Conservation (phyloP, 2,329 filamentous ascomycete genomes). For the Ophiostoma triangulosporum region DNA sequence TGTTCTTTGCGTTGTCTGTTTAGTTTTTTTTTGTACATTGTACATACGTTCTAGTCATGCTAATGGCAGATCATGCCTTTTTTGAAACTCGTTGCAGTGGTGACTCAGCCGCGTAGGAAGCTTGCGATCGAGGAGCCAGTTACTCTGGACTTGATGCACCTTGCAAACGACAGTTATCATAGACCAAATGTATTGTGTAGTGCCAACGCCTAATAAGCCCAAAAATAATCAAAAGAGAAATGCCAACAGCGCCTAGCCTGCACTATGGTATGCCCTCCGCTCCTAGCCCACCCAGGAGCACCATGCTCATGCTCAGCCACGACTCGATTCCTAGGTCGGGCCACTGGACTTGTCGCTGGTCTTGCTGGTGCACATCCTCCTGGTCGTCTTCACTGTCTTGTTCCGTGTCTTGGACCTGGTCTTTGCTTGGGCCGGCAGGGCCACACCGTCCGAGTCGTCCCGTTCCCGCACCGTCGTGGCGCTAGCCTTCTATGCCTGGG, state of each 20-base stretch:
- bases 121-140: too few relatives aligned
- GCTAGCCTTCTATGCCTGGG: not conserved
- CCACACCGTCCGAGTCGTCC: not conserved
- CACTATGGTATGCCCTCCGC: not conserved
- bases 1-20: not conserved
- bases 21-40: not conserved
- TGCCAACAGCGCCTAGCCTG: not conserved
- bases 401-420: not conserved
- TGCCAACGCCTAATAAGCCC: not conserved
- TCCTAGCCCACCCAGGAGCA: not conserved
- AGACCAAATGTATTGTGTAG: not conserved
- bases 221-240: not conserved
- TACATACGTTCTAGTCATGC: not conserved
- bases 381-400: not conserved
- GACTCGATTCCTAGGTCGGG: not conserved
- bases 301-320: not conserved
- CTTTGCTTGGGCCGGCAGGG: not conserved
- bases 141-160: too few relatives aligned
- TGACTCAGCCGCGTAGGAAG: too few relatives aligned
- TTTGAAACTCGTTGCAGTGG: too few relatives aligned
- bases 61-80: not conserved
- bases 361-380: not conserved
- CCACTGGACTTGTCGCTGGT: not conserved
- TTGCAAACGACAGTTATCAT: too few relatives aligned
- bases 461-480: constrained; percentile 1